Evolutionary conservation across 2,329 filamentous ascomycete species (phyloP), one percentile per base, ranked within the genome.

Genomic region (Beauveria bassiana): DNA sequence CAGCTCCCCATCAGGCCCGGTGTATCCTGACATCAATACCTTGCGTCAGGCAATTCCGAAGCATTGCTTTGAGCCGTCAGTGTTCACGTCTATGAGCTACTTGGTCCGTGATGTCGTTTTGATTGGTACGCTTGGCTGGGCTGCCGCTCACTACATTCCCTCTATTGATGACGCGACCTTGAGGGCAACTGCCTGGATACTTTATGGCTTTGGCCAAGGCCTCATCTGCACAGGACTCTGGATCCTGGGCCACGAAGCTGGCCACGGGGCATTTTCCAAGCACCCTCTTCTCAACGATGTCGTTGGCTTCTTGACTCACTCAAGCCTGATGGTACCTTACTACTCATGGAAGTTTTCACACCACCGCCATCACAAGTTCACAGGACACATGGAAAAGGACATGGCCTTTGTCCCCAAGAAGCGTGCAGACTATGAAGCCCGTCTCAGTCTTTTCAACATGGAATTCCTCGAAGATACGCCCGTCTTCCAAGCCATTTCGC

Each of bases 311-410:
- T 70, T 81, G 54, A 73, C 85, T n/a, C 87, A 90, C 78, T 87
- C 84, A 7, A 77, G 81, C 63, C 78, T 90, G 45, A 72, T 87
- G 64, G 86, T 88, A 2, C 88, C 88, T 3, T 91, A 86, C 75
- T 89, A 89, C 76, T 85, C 83, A 54, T 90, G 87, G 87, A 86
- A 88, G 75, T 85, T 85, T 71, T 86, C 82, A 38, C 88, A 91
- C 72, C 80, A 81, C 63, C 81, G 86, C 56, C 88, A 90, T 73
- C 88, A 91, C 75, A 82, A 82, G 66, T 87, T 83, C 73, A 85
- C 84, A 50, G 85, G 85, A 65, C 82, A 89, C 75, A 85, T 88
- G 76, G 80, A 85, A 62, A 86, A 85, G 75, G 86, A 89, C 70
- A 86, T 85, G 70, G 84, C 81, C 22, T 87, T 86, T 64, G 84